phyloP scores from a whole-genome alignment of 2,329 filamentous ascomycete species.

The Triangularia verruculosa region DNA sequence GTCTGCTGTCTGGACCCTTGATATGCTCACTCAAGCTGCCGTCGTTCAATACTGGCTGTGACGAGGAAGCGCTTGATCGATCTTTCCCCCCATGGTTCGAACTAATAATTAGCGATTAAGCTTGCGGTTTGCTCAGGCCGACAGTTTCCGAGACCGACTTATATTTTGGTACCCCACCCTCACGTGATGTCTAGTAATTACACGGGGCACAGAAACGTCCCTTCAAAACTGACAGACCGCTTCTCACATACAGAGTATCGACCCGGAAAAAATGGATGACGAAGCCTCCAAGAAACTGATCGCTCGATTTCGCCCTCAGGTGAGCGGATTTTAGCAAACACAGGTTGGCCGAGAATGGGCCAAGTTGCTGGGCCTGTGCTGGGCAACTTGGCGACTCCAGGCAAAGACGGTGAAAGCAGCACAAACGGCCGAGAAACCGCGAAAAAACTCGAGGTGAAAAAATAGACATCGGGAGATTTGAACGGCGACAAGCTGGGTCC shows the following conservation, averaged over 20 bases:
- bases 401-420: background rate
- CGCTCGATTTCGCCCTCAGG: background rate
- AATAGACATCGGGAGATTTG: background rate
- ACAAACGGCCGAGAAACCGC: background rate
- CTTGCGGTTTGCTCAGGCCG: background rate
- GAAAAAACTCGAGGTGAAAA: background rate
- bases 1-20: too few species aligned
- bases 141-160: background rate
- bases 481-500: background rate
- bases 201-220: background rate
- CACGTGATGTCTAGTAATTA: background rate
- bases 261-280: background rate
- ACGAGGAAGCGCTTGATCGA: background rate
- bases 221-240: background rate
- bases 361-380: slow-evolving; percentile 14
- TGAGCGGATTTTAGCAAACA: background rate
- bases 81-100: background rate
- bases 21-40: too few species aligned
- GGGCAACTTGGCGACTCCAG: slow-evolving; percentile 14
- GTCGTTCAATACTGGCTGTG: too few species aligned
- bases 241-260: background rate
- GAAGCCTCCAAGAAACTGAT: background rate
- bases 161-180: background rate
- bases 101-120: background rate
- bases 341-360: background rate